phyloP scores from a whole-genome alignment of 116 monocot species.

The Iris pallida region DNA sequence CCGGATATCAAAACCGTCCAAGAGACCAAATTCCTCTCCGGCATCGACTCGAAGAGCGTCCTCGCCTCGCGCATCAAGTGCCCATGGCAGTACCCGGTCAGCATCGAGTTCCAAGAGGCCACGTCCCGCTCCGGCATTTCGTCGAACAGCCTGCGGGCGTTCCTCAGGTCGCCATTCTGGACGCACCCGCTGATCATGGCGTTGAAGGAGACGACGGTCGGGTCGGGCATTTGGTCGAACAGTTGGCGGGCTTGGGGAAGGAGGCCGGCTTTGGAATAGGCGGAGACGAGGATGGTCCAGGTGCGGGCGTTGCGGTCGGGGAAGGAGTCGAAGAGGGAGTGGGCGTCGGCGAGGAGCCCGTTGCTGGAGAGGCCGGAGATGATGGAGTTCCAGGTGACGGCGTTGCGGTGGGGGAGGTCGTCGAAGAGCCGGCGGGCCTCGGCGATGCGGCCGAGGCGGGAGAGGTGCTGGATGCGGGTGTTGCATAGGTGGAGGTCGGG shows the following conservation, averaged over 20 bases:
- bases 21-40: constrained; percentile 21
- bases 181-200: constrained; percentile 26
- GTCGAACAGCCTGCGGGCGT: constrained; percentile 8
- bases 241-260: constrained; percentile 16
- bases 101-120: constrained; percentile 17
- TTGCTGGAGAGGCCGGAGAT: constrained; percentile 29
- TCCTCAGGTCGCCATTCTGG: neutral
- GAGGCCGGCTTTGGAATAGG: constrained; percentile 23
- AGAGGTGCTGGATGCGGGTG: constrained; percentile 22
- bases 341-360: constrained; percentile 26
- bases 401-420: constrained; percentile 24
- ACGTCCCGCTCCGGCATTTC: constrained; percentile 11
- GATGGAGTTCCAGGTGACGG: constrained; percentile 44
- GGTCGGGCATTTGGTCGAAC: constrained; percentile 17
- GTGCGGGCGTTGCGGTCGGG: constrained; percentile 23
- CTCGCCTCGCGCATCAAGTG: constrained; percentile 17
- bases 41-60: constrained; percentile 22
- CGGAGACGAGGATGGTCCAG: constrained; percentile 39
- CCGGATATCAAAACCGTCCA: constrained; percentile 45
- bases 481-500: constrained; percentile 11
- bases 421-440: constrained; percentile 41
- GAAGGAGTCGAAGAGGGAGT: constrained; percentile 28
- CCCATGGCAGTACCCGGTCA: constrained; percentile 19
- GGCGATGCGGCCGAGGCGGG: constrained; percentile 11
- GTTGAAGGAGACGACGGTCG: constrained; percentile 16